A percentile compares a stretch with the other conserved stretches of the same genome.
Evolutionary conservation across 305 asterid genomes (phyloP).

Genomic region (Caryopteris hybrid): DNA sequence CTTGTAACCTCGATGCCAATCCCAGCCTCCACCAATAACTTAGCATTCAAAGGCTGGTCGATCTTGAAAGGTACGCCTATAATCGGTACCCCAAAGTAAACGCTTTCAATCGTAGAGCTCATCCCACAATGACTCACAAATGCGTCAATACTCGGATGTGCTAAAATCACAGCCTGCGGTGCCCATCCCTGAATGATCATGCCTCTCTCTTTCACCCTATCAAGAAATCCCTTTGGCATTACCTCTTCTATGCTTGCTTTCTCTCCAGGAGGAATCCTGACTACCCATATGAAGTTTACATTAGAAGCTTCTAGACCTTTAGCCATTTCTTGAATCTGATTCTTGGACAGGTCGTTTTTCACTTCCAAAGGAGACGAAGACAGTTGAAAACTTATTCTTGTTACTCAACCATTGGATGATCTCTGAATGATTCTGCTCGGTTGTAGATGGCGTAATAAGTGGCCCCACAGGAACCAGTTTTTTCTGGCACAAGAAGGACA

Average conservation of each 20-base stretch:
- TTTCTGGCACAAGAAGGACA: slow-evolving; percentile 24
- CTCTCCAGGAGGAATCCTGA: slow-evolving; percentile 27
- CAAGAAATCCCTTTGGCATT: slow-evolving; percentile 37
- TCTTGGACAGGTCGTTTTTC: slow-evolving; percentile 35
- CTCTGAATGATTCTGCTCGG: slow-evolving; percentile 1
- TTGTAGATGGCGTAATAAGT: slow-evolving; percentile 9
- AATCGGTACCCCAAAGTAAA: slow-evolving; percentile 36
- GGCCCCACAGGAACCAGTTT: slow-evolving; percentile 28
- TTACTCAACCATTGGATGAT: slow-evolving; percentile 31
- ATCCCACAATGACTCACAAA: slow-evolving; percentile 46
- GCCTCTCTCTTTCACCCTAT: slow-evolving; percentile 28
- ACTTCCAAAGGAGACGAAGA: slow-evolving; percentile 43
- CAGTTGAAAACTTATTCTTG: slow-evolving; percentile 24
- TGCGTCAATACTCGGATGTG: slow-evolving; percentile 34
- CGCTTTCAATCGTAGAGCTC: slow-evolving; percentile 36
- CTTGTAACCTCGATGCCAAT: slow-evolving; percentile 33
- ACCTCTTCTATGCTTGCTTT: slow-evolving; percentile 2
- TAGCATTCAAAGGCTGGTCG: slow-evolving; percentile 39
- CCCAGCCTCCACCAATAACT: slow-evolving; percentile 36
- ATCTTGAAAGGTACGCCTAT: slow-evolving; percentile 39
- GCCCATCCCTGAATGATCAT: slow-evolving; percentile 38
- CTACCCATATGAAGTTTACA: slow-evolving; percentile 42
- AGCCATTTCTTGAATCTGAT: slow-evolving; percentile 35
- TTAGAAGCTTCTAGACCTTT: slow-evolving; percentile 29
- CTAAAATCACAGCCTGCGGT: slow-evolving; percentile 36